Conservation (phyloP, 176 grass and related monocot genomes). For the Ensete ventricosum region DNA sequence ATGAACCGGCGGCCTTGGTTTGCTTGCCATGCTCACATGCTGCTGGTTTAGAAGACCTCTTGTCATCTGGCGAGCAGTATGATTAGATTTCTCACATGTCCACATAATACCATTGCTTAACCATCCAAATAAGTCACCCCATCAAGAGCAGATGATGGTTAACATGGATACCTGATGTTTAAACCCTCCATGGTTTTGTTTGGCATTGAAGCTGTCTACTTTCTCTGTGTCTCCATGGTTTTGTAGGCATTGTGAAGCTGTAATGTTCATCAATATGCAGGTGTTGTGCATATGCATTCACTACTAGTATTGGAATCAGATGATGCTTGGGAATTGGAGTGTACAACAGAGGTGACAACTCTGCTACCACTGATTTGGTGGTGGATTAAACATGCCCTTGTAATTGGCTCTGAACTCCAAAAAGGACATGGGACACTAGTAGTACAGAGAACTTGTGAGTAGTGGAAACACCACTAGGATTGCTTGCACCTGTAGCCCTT, state of each 20-base stretch:
- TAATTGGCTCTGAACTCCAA: not conserved
- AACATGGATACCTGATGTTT: too few relatives aligned
- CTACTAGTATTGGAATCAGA: not conserved
- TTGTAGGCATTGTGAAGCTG: too few relatives aligned
- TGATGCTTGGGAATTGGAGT: not conserved
- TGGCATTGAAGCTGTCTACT: too few relatives aligned
- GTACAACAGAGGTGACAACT: not conserved
- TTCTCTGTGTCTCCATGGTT: too few relatives aligned
- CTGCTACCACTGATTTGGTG: not conserved
- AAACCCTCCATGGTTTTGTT: too few relatives aligned
- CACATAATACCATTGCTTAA: not conserved
- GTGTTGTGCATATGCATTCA: not conserved
- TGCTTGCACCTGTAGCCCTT: not conserved
- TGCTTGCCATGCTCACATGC: not conserved
- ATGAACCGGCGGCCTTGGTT: not conserved
- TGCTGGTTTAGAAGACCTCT: not conserved
- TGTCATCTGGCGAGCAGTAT: not conserved
- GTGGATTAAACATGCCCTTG: not conserved
- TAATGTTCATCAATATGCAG: too few relatives aligned
- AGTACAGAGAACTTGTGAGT: not conserved
- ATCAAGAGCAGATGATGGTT: too few relatives aligned
- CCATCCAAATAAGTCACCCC: too few relatives aligned
- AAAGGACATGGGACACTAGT: constrained; percentile 1
- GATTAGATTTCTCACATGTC: not conserved
- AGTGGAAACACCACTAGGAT: not conserved